Percentiles rank a stretch among this genome's conserved stretches.
phyloP scores from a whole-genome alignment of 1,284 basidiomycete species.

The Cutaneotrichosporon mucoides region DNA sequence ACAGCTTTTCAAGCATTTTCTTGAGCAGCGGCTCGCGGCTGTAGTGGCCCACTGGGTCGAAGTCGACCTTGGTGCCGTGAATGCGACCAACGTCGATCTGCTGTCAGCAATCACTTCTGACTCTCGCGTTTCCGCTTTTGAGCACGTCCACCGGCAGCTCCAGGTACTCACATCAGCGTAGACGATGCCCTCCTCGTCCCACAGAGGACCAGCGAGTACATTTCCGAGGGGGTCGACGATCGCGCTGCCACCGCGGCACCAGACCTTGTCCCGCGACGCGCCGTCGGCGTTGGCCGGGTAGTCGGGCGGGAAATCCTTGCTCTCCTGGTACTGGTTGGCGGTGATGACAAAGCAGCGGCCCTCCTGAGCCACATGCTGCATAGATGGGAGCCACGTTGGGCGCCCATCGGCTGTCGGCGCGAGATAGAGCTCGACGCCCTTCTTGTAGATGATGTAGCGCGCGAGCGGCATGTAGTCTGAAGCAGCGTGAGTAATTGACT shows the following conservation, averaged over 20 bases:
- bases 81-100: conserved; percentile 61
- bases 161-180: conserved; percentile 52
- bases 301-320: conserved; percentile 25
- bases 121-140: no score
- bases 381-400: conserved; percentile 60
- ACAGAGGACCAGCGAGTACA: conserved; percentile 64
- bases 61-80: conserved; percentile 63
- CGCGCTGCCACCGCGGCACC: conserved; percentile 59
- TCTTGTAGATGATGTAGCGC: conserved; percentile 40
- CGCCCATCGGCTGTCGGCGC: conserved; percentile 58
- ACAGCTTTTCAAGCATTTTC: conserved; percentile 10
- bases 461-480: conserved; percentile 64
- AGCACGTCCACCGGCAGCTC: neutral
- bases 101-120: neutral
- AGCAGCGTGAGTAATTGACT: neutral
- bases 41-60: conserved; percentile 68
- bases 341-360: conserved; percentile 72
- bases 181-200: conserved; percentile 59
- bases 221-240: conserved; percentile 65
- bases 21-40: conserved; percentile 56
- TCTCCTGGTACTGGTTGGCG: conserved; percentile 30
- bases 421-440: conserved; percentile 47
- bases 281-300: conserved; percentile 22
- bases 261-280: conserved; percentile 10
- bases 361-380: conserved; percentile 70